These are phyloP conservation scores for Spatholobus suberectus DNA, from an alignment of 306 rosid genomes.

Conservation along the genomic window DNA sequence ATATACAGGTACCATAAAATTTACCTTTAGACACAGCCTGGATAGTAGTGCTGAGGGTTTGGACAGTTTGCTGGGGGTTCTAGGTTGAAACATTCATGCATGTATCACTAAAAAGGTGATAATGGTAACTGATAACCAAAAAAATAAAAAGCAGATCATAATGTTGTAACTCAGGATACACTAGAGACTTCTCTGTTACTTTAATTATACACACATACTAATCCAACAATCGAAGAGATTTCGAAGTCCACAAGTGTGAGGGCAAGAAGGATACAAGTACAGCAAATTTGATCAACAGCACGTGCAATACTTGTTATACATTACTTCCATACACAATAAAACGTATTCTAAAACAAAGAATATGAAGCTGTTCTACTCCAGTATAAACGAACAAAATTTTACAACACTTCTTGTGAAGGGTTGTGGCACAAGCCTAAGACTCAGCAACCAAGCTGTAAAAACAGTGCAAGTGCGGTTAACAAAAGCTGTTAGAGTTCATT, in stretches of 20 bases:
- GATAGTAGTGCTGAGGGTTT: too few species aligned
- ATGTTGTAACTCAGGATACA: neutral
- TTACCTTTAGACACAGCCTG: too few species aligned
- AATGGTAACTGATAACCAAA: too few species aligned
- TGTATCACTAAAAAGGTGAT: too few species aligned
- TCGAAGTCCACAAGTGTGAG: neutral
- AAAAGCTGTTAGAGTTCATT: constrained; percentile 45
- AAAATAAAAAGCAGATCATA: too few species aligned
- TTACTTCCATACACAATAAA: constrained; percentile 50
- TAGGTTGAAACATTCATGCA: too few species aligned
- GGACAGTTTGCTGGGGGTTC: too few species aligned
- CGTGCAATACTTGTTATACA: constrained; percentile 44
- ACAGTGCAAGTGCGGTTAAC: constrained; percentile 10
- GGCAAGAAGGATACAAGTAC: neutral
- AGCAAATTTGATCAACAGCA: constrained; percentile 22
- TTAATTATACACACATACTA: neutral
- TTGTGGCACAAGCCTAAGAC: constrained; percentile 40
- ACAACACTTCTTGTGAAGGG: constrained; percentile 50
- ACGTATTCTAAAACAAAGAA: constrained; percentile 40
- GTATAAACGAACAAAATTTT: constrained; percentile 48
- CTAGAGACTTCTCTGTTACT: neutral
- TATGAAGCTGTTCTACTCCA: constrained; percentile 41
- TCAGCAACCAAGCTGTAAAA: constrained; percentile 22
- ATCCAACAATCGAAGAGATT: neutral
- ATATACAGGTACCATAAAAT: too few species aligned